Base-by-base conservation (phyloP, 2,329 filamentous ascomycete species). In the Ciborinia camelliae region DNA sequence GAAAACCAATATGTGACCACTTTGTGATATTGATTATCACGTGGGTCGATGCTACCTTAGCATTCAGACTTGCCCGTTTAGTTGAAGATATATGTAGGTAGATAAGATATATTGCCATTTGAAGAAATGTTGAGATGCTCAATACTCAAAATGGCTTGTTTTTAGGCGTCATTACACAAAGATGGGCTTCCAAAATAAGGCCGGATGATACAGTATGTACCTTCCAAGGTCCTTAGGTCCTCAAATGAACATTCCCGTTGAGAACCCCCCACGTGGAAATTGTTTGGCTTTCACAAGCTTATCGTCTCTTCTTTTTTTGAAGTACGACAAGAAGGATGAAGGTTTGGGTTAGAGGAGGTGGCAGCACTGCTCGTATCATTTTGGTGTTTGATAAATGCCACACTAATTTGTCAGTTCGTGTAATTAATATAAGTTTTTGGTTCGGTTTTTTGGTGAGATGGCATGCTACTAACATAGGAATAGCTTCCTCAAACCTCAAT, bases 261-360 rank as follows among this genome's bases (percentile, higher is more conserved):
- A 39, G 51, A 39, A 57, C 15, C 50, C 50, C 30, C 51, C 59
- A 63, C 51, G 51, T 63, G 61, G 51, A 54, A 57, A 28, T 39
- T 45, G 52, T 48, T 35, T 45, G 51, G 51, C 37, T 4, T 15
- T 37, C 20, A 28, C 8, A 10, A 47, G 50, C 28, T 62, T 47
- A 9, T 35, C 28, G 60, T 20, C 28, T 14, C 12, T 45, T 54
- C 23, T 39, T 28, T 26, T n/a, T n/a, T n/a, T n/a, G n/a, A n/a
- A 26, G 32, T 47, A 32, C 5, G 39, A 47, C 39, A n/a, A 62
- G 59, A 45, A 58, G 39, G 26, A 15, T 6, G 18, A 47, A 26
- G 26, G n/a, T 23, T 43, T 30, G 26, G 14, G 10, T 54, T 30
- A n/a, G n/a, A n/a, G n/a, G n/a, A n/a, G n/a, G n/a, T n/a, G n/a